Base-by-base conservation (phyloP, 176 grass and related monocot genomes). In the Tillandsia fasciculata region DNA sequence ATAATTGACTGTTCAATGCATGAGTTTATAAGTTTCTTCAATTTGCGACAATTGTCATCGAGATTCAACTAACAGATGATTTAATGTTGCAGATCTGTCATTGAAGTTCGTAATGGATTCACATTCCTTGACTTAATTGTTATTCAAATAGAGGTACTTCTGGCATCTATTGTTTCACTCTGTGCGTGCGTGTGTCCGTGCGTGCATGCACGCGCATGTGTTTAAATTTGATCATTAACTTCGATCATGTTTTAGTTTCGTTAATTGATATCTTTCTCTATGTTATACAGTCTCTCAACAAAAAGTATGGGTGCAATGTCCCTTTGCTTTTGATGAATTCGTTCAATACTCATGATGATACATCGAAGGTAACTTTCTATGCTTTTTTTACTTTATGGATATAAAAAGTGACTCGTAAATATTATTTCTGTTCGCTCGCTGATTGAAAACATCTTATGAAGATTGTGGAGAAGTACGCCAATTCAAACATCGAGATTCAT, bases 241-340 rank as follows among this genome's bases (percentile, higher is more conserved):
- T 66, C 24, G 24, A 24, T 24, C 0, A 66, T 71, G 22, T 48
- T 53, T 29, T 49, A n/a, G 49, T 9, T 53, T 64, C 0, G 3
- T 33, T 28, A 13, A 64, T 1, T 7, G 26, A 51, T 13, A 9
- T 4, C 23, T 8, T 48, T 68, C 33, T 42, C 33, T 42, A 42
- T 68, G 12, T 54, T 76, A 13, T 72, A 1, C 68, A 92, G 93
- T 85, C 76, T 68, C 89, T 97, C 26, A 92, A 97, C 76, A 92
- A 92, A 74, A 92, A 90, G 72, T 97, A 92, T 10, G 93, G 93
- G 52, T 90, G 86, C 79, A 85, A 97, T 66, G 93, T 97, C 42
- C 93, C 93, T 3, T 78, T 97, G 68, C 93, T 97, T 71, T 74
- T 97, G 67, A 97, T 97, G 93, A 97, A 97, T 68, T 97, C 93